Percentiles rank a stretch among this genome's conserved stretches.
These are phyloP conservation scores for Suillus luteus DNA, from an alignment of 768 basidiomycete species.

Conservation along the genomic window DNA sequence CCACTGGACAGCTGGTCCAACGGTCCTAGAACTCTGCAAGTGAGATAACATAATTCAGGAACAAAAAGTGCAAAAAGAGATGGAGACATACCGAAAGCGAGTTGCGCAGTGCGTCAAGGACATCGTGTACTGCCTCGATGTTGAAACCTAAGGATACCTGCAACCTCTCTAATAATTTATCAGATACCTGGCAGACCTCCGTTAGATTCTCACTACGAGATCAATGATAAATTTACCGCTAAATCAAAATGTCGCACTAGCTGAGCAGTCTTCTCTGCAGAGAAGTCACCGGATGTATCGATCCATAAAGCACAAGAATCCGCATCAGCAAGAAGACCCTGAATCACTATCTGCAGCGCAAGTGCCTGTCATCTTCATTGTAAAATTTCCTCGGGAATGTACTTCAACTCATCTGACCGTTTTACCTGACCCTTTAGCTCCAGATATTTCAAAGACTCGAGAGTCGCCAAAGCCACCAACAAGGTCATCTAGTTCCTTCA, in stretches of 20 bases:
- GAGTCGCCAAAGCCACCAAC: slow-evolving; percentile 51
- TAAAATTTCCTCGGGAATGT: slow-evolving; percentile 4
- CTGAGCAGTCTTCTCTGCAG: slow-evolving; percentile 46
- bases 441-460: slow-evolving; percentile 68
- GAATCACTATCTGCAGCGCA: slow-evolving; percentile 58
- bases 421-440: slow-evolving; percentile 66
- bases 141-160: slow-evolving; percentile 61
- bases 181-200: slow-evolving; percentile 24
- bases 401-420: slow-evolving; percentile 47
- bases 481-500: slow-evolving; percentile 53
- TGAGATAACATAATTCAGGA: slow-evolving; percentile 8
- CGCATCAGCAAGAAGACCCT: slow-evolving; percentile 44
- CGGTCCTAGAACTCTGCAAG: slow-evolving; percentile 15
- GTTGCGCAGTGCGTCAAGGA: slow-evolving; percentile 47
- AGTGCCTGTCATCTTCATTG: slow-evolving; percentile 48
- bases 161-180: slow-evolving; percentile 52
- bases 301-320: slow-evolving; percentile 62
- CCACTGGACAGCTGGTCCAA: slow-evolving; percentile 36
- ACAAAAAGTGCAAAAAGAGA: slow-evolving; percentile 10
- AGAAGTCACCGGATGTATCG: slow-evolving; percentile 71
- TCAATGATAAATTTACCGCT: slow-evolving; percentile 25
- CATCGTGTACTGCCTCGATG: slow-evolving; percentile 51
- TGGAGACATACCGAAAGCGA: slow-evolving; percentile 32
- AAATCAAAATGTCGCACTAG: slow-evolving; percentile 35
- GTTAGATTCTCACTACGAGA: not conserved